These are phyloP conservation scores for Chalciporus piperatoides DNA, from an alignment of 1,284 basidiomycete species.

Conservation along the genomic window DNA sequence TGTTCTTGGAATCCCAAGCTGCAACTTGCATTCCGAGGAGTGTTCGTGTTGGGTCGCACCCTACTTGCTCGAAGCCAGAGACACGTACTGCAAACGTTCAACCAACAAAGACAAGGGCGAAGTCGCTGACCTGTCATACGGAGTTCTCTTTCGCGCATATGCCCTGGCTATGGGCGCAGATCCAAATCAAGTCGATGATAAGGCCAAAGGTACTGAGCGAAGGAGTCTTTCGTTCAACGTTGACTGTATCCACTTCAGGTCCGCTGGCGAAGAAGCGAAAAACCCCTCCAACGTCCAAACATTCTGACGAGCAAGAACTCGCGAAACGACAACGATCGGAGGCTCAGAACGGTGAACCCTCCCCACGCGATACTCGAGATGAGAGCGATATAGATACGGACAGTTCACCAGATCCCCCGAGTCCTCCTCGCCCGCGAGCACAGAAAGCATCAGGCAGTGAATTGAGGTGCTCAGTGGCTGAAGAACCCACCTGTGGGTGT, in stretches of 20 bases:
- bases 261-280: constrained; percentile 4
- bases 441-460: background rate
- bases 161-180: constrained; percentile 10
- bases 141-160: constrained; percentile 8
- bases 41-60: constrained; percentile 10
- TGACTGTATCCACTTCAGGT: background rate
- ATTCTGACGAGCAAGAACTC: background rate
- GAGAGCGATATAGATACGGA: constrained; percentile 1
- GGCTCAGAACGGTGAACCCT: background rate
- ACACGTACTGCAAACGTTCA: constrained; percentile 4
- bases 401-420: background rate
- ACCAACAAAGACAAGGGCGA: constrained; percentile 8
- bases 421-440: background rate
- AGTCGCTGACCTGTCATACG: background rate
- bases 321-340: background rate
- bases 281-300: background rate
- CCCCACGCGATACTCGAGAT: background rate
- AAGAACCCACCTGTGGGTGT: constrained; percentile 2
- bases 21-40: constrained; percentile 4
- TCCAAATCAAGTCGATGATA: background rate
- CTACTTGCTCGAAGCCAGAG: constrained; percentile 6
- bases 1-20: constrained; percentile 10
- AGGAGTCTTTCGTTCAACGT: background rate
- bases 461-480: background rate
- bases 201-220: constrained; percentile 1